These are phyloP conservation scores for Torulaspora maleeae DNA, from an alignment of 805 yeast species.

Conservation along the genomic window DNA sequence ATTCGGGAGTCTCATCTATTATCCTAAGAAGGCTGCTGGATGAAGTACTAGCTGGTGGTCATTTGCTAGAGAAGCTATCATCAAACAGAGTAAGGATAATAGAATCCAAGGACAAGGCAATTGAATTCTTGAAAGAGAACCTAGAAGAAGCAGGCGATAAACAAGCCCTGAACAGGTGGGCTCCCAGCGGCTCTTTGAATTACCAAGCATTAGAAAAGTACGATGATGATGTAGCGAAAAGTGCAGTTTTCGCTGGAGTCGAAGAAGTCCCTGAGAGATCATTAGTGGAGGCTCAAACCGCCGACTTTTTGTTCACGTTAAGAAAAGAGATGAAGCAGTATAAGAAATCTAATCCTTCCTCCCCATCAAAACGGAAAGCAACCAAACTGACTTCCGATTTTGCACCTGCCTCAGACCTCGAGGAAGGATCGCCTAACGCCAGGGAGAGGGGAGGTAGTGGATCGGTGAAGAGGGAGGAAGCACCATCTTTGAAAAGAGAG, in stretches of 20 bases:
- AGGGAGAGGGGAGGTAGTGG: neutral
- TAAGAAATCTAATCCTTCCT: conserved; percentile 2
- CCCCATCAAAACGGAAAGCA: conserved; percentile 9
- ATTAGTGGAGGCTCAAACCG: neutral
- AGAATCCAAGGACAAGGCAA: conserved; percentile 32
- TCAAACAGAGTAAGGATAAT: conserved; percentile 17
- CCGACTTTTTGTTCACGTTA: conserved; percentile 5
- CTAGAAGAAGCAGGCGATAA: conserved; percentile 25
- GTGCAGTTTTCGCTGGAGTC: conserved; percentile 2
- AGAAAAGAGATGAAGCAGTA: conserved; percentile 4
- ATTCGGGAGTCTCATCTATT: neutral
- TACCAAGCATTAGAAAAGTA: conserved; percentile 20
- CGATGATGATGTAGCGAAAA: conserved; percentile 7
- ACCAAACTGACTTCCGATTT: conserved; percentile 7
- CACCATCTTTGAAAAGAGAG: neutral
- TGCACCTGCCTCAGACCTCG: conserved; percentile 2
- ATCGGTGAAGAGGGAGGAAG: neutral
- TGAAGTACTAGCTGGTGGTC: conserved; percentile 4
- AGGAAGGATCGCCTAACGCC: neutral
- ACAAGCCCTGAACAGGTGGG: conserved; percentile 31
- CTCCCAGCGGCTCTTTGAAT: conserved; percentile 33
- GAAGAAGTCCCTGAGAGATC: conserved; percentile 1
- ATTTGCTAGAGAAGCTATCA: conserved; percentile 1
- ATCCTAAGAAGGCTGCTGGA: conserved; percentile 7
- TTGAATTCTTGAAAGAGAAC: conserved; percentile 30